Evolutionary conservation across 176 grass and related monocot genomes (phyloP), one percentile per base, ranked within the genome.

Genomic region (Hyparrhenia diplandra): DNA sequence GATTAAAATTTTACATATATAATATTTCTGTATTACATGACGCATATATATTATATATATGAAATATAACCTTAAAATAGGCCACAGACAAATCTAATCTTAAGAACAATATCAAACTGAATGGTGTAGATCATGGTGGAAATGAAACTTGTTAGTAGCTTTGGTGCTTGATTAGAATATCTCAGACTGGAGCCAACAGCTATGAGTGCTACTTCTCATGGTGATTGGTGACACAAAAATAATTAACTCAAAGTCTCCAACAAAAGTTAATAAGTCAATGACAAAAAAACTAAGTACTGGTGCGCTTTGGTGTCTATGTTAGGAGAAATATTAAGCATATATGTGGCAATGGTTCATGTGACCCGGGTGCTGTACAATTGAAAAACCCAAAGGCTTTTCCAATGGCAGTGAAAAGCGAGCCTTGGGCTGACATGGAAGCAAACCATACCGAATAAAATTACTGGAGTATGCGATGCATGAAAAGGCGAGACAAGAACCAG

Each of bases 1-100:
- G 46, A 30, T 45, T 45, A 83, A 63, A 29, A 20, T 51, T 17
- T 51, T 51, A 41, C 5, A 80, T 63, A 42, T 87, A 63, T 75
- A 71, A 57, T 76, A 62, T 41, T 45, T 39, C 17, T 13, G 47
- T 41, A 55, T 65, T 27, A 9, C 13, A 49, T 18, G 5, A 11
- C 18, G 17, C 29, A 89, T 67, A 37, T n/a, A n/a, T n/a, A 34
- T 34, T 34, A 4, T 4, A 21, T 13, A 64, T 34, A 77, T 25
- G 28, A 40, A 66, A 27, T 30, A 52, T 29, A 55, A 25, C 43
- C 11, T 49, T 39, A 13, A 69, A 84, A 23, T 69, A 31, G 14
- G 47, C 13, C 39, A 78, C 0, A 59, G 25, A 64, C 7, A 67
- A 69, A 30, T 81, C 14, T 69, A 79, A 17, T 51, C 18, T 69